phyloP scores from a whole-genome alignment of 441 rosid species.

The Breynia disticha region DNA sequence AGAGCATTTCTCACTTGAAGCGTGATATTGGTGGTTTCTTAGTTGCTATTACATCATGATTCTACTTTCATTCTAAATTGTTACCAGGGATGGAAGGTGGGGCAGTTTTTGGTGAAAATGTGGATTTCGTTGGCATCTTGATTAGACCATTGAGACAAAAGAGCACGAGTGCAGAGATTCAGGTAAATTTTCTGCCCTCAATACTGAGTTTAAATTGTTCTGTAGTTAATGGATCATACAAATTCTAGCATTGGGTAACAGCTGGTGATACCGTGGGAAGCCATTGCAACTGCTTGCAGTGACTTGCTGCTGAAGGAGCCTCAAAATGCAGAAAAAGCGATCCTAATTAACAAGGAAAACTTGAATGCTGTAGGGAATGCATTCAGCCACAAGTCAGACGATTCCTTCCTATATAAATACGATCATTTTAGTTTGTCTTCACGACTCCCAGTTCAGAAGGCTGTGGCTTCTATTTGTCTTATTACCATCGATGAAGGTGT shows the following conservation, averaged over 20 bases:
- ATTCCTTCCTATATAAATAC: conserved; percentile 14
- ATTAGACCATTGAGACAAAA: conserved; percentile 76
- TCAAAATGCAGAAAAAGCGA: conserved; percentile 36
- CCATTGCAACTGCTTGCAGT: conserved; percentile 82
- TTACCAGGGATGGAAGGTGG: conserved; percentile 85
- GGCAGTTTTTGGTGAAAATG: conserved; percentile 63
- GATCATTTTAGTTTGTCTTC: conserved; percentile 17
- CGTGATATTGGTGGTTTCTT: conserved; percentile 13
- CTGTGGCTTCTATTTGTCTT: conserved; percentile 72
- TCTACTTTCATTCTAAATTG: conserved; percentile 9
- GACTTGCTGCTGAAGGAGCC: conserved; percentile 73
- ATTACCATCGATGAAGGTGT: conserved; percentile 60
- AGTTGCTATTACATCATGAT: conserved; percentile 18
- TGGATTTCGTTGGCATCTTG: conserved; percentile 62
- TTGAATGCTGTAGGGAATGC: conserved; percentile 38
- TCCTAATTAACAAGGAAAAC: conserved; percentile 29
- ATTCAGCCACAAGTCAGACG: conserved; percentile 20
- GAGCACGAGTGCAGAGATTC: conserved; percentile 76
- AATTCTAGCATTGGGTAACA: conserved; percentile 84
- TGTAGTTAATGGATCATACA: conserved; percentile 47
- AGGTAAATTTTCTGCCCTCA: conserved; percentile 42
- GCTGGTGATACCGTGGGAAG: conserved; percentile 99
- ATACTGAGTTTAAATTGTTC: conserved; percentile 22
- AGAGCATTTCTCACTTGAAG: conserved; percentile 23
- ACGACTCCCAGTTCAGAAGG: conserved; percentile 40